Base-by-base conservation (phyloP, 1,284 basidiomycete genomes). In the Sutorius eximius region DNA sequence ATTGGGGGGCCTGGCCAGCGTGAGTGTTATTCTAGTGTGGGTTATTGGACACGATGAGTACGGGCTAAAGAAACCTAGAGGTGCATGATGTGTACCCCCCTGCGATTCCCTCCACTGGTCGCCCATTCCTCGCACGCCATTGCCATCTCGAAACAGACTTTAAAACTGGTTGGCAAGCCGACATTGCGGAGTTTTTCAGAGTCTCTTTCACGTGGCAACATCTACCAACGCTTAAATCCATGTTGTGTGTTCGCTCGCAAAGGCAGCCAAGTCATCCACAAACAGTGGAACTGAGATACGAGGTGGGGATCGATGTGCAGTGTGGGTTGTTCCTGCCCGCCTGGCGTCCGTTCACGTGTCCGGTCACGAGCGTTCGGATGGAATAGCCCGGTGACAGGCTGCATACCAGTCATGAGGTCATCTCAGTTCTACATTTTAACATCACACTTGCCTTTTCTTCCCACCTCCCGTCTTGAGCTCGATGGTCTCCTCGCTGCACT, bases 401-500 rank as follows among this genome's bases (percentile, higher is more conserved):
- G 16, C 30, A 15, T 7, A 44, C n/a, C 9, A 5, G 50, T 38
- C 47, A 27, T 33, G 45, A 29, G 38, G 15, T 30, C 1, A 11
- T 1, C 40, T 29, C 30, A 41, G 24, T 47, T 30, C n/a, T 30
- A 22, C 51, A 47, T 59, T 55, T 55, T 58, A 52, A 49, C 45
- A 32, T 45, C 46, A 34, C 13, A 24, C 9, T n/a, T 40, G 4
- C 22, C 34, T 7, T 51, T 20, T 37, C 45, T 37, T 30, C 22
- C 37, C 24, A 29, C 52, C 47, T 51, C 48, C 12, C 40, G 33
- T 18, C 42, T 44, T 34, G 46, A 44, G 18, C 27, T 18, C 38
- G 16, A 52, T 49, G 51, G 38, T 45, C 45, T 45, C 57, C 9
- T 57, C 49, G 32, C 43, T 43, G 15, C n/a, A 56, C 48, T 49